Percentiles rank a stretch among this genome's conserved stretches.
Conservation (phyloP, 371 early-diverging fungal species). For the Mortierella sp. region DNA sequence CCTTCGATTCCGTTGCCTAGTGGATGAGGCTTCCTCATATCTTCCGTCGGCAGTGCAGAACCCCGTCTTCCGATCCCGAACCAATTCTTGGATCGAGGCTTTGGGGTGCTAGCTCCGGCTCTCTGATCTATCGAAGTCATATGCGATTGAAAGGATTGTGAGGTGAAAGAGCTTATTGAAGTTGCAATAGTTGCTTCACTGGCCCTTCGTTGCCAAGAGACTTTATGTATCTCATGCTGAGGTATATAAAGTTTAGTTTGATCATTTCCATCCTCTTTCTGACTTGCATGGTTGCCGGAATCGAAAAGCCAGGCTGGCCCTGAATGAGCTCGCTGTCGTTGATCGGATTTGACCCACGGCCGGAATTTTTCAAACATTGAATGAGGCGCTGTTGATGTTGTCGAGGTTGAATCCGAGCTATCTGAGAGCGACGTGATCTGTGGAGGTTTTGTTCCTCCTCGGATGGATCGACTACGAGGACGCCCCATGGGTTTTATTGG, state of each 20-base stretch:
- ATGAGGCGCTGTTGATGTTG: conserved; percentile 8
- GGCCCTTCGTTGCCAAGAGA: conserved; percentile 16
- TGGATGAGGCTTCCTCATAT: conserved; percentile 40
- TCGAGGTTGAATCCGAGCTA: background rate
- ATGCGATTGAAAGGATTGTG: conserved; percentile 19
- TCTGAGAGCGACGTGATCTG: conserved; percentile 5
- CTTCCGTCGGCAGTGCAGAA: conserved; percentile 19
- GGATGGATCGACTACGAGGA: conserved; percentile 19
- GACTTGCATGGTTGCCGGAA: conserved; percentile 1
- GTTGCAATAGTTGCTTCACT: conserved; percentile 28
- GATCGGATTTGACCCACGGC: conserved; percentile 34
- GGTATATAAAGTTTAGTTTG: background rate
- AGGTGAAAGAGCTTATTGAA: conserved; percentile 4
- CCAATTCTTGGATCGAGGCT: conserved; percentile 32
- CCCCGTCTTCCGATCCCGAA: conserved; percentile 30
- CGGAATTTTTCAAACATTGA: conserved; percentile 25
- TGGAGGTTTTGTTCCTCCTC: background rate
- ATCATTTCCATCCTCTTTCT: conserved; percentile 6
- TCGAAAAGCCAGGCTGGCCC: conserved; percentile 37
- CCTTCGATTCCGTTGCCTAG: conserved; percentile 48
- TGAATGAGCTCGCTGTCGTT: conserved; percentile 35
- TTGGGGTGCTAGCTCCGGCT: too few relatives aligned
- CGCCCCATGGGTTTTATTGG: conserved; percentile 3
- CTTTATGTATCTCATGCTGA: background rate
- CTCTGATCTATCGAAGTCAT: too few relatives aligned